A percentile compares a stretch with the other conserved stretches of the same genome.
phyloP scores from a whole-genome alignment of 202 grass and related monocot genomes.

The Miscanthus sacchariflorus region DNA sequence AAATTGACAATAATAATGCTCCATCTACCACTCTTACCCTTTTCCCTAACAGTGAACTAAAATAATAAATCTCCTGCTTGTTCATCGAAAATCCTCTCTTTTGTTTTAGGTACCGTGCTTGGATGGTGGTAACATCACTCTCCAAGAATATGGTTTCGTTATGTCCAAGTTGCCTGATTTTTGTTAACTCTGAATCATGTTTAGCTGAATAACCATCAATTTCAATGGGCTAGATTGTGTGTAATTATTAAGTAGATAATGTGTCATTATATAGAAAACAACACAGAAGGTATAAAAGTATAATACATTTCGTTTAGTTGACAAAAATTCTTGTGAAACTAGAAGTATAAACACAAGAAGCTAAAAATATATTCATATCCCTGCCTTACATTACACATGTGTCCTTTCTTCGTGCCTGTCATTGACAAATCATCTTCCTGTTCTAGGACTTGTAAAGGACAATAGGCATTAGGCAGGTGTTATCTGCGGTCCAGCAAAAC shows the following conservation, averaged over 20 bases:
- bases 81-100: too few relatives aligned
- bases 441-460: neutral
- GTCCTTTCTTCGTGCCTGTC: neutral
- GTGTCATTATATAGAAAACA: neutral
- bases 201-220: neutral
- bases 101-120: neutral
- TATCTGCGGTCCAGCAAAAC: neutral
- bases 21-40: neutral
- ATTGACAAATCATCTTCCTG: conserved; percentile 21
- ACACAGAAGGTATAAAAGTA: neutral
- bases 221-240: neutral
- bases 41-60: neutral
- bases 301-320: neutral
- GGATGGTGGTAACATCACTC: neutral
- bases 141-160: conserved; percentile 1
- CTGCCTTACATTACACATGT: too few relatives aligned
- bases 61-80: too few relatives aligned
- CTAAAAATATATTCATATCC: too few relatives aligned
- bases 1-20: neutral
- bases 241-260: neutral
- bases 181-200: neutral
- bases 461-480: too few relatives aligned
- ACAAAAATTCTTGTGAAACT: neutral
- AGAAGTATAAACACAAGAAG: too few relatives aligned
- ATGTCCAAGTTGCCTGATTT: neutral